phyloP scores from a whole-genome alignment of 2,329 filamentous ascomycete species.

The Paecilomyces niveus region DNA sequence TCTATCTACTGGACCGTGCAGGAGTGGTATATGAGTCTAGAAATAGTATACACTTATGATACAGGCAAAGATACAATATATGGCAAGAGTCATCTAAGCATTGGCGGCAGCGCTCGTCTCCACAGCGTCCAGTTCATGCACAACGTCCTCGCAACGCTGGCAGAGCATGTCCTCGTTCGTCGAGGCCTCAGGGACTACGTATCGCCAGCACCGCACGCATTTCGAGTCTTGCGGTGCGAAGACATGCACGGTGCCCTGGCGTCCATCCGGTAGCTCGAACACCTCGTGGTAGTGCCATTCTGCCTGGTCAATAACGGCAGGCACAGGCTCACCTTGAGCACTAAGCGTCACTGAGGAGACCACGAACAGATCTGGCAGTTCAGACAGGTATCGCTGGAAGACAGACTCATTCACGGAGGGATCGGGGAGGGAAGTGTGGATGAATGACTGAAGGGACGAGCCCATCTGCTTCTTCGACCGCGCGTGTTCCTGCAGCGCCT shows the following conservation, averaged over 20 bases:
- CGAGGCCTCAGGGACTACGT: constrained; percentile 50
- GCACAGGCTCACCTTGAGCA: constrained; percentile 19
- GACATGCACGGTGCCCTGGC: constrained; percentile 29
- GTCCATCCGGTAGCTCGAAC: constrained; percentile 30
- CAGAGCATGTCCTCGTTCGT: constrained; percentile 60
- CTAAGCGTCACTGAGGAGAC: constrained; percentile 57
- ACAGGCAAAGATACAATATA: not conserved
- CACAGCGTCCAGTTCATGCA: constrained; percentile 34
- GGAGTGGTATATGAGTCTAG: not conserved
- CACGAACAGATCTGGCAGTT: constrained; percentile 61
- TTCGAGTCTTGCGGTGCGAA: constrained; percentile 54
- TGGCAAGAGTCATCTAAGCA: not conserved
- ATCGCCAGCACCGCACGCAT: constrained; percentile 86
- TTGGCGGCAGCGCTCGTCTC: not conserved
- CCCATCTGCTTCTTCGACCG: constrained; percentile 66
- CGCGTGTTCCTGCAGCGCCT: constrained; percentile 66
- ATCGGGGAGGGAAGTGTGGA: constrained; percentile 38
- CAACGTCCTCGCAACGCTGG: constrained; percentile 61
- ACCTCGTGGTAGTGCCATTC: constrained; percentile 38
- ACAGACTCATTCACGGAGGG: constrained; percentile 10
- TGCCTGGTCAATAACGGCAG: constrained; percentile 20
- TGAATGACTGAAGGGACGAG: constrained; percentile 70
- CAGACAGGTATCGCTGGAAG: constrained; percentile 29
- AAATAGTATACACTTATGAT: not conserved
- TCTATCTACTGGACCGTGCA: not conserved